These are phyloP conservation scores for Psidium guajava DNA, from an alignment of 345 rosid genomes.

Conservation along the genomic window DNA sequence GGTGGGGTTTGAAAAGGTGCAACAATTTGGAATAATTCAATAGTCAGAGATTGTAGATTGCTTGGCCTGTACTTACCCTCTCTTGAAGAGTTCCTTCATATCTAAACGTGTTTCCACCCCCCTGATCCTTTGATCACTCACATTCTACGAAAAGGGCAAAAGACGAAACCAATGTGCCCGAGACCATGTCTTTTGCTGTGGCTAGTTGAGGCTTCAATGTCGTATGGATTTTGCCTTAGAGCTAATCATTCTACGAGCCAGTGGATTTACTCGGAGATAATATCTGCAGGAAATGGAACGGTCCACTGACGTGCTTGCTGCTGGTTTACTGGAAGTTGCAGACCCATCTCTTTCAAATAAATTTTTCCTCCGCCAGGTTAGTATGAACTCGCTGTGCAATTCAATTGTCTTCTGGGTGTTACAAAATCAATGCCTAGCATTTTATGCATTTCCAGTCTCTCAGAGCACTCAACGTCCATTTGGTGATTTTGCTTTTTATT, in stretches of 20 bases:
- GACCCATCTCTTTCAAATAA: slow-evolving; percentile 92
- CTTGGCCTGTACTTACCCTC: neutral
- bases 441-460: neutral
- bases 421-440: neutral
- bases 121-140: neutral
- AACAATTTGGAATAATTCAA: neutral
- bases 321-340: slow-evolving; percentile 90
- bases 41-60: neutral
- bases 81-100: neutral
- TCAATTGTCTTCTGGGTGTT: neutral
- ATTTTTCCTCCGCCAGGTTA: slow-evolving; percentile 88
- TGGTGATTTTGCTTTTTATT: neutral
- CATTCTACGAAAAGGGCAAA: neutral
- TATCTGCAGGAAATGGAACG: slow-evolving; percentile 87
- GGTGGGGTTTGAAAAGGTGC: neutral
- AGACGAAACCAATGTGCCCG: neutral
- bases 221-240: neutral
- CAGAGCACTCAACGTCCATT: neutral
- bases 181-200: neutral
- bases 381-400: neutral
- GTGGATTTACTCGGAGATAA: neutral
- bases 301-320: slow-evolving; percentile 95
- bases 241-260: neutral
- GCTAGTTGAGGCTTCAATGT: neutral
- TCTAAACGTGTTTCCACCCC: neutral